Evolutionary conservation across 139 green algal genomes (phyloP).

Genomic region (Chlamydomonas incerta): DNA sequence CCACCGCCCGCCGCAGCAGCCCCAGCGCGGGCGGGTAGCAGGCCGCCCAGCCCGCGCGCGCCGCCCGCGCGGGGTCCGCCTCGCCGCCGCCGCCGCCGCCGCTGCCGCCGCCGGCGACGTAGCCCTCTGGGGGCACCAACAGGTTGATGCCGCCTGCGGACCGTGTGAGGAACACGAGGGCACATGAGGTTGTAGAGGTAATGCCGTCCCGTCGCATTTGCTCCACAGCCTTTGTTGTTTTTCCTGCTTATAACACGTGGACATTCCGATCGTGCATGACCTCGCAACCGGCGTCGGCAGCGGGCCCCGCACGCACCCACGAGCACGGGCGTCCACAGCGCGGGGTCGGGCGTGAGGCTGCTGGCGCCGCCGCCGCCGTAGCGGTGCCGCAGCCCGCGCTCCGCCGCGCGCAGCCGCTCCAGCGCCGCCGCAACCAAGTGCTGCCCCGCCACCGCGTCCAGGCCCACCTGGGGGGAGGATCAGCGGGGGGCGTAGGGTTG

Average conservation of each 20-base stretch:
- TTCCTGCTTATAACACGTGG: no score
- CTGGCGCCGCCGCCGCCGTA: neutral
- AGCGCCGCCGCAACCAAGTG: slow-evolving; percentile 13
- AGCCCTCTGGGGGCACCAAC: slow-evolving; percentile 18
- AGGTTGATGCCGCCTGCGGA: slow-evolving; percentile 13
- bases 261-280: no score
- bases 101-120: neutral
- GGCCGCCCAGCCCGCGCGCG: neutral
- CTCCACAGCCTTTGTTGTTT: no score
- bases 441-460: slow-evolving; percentile 21
- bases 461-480: neutral
- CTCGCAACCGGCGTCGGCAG: no score
- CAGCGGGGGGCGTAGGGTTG: no score
- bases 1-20: slow-evolving; percentile 19
- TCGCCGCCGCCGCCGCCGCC: no score
- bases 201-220: no score
- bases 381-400: neutral
- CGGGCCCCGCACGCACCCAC: neutral
- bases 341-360: neutral
- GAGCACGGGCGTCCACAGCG: neutral
- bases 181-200: no score
- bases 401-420: slow-evolving; percentile 12
- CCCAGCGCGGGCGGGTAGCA: slow-evolving; percentile 3
- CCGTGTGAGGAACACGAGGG: no score
- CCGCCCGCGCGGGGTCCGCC: neutral